phyloP scores from a whole-genome alignment of 2,329 filamentous ascomycete species.

The Daldinia sp. region DNA sequence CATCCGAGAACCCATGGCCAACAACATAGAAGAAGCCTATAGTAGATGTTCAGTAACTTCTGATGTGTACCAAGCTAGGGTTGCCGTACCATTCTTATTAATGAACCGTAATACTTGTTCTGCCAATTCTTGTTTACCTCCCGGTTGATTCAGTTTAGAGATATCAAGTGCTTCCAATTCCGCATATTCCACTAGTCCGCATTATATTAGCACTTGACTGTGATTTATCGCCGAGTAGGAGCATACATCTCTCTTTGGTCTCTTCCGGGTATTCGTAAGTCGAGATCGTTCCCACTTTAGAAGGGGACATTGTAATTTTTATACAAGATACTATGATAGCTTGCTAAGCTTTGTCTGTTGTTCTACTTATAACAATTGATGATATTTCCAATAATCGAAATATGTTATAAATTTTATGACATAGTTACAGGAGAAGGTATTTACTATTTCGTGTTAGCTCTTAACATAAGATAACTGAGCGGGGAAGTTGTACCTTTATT shows the following conservation, averaged over 20 bases:
- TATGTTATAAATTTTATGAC: neutral
- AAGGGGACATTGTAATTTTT: slow-evolving; percentile 26
- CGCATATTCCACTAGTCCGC: slow-evolving; percentile 41
- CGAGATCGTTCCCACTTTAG: slow-evolving; percentile 10
- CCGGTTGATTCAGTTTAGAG: slow-evolving; percentile 40
- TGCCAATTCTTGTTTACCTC: slow-evolving; percentile 42
- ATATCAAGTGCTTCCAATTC: slow-evolving; percentile 46
- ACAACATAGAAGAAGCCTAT: slow-evolving; percentile 46
- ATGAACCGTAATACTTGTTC: slow-evolving; percentile 46
- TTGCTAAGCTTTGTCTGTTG: neutral
- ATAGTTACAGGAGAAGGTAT: neutral
- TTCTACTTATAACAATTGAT: neutral
- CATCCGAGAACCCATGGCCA: slow-evolving; percentile 41
- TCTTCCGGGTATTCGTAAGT: slow-evolving; percentile 42
- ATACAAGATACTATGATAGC: neutral
- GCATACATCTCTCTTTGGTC: slow-evolving; percentile 40
- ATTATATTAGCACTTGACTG: neutral
- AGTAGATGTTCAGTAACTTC: slow-evolving; percentile 3
- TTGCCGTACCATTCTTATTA: slow-evolving; percentile 43
- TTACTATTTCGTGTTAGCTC: neutral
- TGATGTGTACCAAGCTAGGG: neutral
- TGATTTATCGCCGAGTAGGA: too few species aligned
- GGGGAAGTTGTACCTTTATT: slow-evolving; percentile 27
- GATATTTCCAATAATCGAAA: neutral
- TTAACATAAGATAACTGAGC: slow-evolving; percentile 5